These are phyloP conservation scores for Pterula multifida DNA, from an alignment of 1,284 basidiomycete species.

Conservation along the genomic window DNA sequence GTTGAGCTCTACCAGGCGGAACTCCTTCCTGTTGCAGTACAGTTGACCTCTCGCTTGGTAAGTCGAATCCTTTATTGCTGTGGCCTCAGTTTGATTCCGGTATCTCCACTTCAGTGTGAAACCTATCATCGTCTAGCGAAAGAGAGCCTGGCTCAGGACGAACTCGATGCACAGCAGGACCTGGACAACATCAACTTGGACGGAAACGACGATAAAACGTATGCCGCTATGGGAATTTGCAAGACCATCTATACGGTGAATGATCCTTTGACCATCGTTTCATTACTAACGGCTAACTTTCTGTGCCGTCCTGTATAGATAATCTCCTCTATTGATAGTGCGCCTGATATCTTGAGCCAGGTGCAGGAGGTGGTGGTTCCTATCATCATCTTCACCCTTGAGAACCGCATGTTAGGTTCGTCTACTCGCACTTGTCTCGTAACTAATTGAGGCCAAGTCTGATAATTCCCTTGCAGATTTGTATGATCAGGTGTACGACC, in stretches of 20 bases:
- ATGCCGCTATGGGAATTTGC: slow-evolving; percentile 74
- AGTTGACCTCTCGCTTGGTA: slow-evolving; percentile 70
- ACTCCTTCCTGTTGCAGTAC: slow-evolving; percentile 76
- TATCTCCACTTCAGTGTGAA: slow-evolving; percentile 57
- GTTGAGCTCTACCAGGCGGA: slow-evolving; percentile 80
- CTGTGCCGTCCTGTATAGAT: slow-evolving; percentile 28
- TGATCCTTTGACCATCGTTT: slow-evolving; percentile 6
- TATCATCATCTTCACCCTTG: slow-evolving; percentile 66
- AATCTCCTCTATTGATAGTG: slow-evolving; percentile 60
- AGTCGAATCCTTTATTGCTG: too few species aligned
- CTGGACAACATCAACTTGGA: slow-evolving; percentile 42
- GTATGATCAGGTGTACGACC: slow-evolving; percentile 81
- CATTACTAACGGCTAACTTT: background rate
- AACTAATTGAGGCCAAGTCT: too few species aligned
- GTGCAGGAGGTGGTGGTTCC: slow-evolving; percentile 78
- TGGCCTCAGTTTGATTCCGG: too few species aligned
- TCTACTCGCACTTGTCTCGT: slow-evolving; percentile 6
- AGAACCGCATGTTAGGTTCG: slow-evolving; percentile 59
- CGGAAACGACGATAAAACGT: slow-evolving; percentile 70
- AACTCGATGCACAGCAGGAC: slow-evolving; percentile 29
- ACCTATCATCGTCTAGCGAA: slow-evolving; percentile 71
- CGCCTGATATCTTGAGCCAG: slow-evolving; percentile 67
- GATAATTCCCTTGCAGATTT: slow-evolving; percentile 52
- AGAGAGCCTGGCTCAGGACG: slow-evolving; percentile 50
- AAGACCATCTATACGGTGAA: slow-evolving; percentile 70